Evolutionary conservation across 2,329 filamentous ascomycete species (phyloP).

Genomic region (Penicillium sp.): DNA sequence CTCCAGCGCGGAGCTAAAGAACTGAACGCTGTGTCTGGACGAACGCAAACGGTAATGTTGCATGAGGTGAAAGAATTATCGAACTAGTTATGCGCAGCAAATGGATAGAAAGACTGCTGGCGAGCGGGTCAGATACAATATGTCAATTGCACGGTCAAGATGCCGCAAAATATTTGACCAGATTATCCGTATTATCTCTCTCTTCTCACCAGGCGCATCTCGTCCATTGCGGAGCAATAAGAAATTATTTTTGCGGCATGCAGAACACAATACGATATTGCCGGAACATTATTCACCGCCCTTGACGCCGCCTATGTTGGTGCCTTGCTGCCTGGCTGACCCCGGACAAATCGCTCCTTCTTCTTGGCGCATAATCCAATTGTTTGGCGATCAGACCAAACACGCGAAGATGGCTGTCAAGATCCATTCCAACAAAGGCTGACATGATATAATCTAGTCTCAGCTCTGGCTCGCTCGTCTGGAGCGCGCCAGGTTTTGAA

Average conservation of each 20-base stretch:
- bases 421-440: neutral
- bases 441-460: slow-evolving; percentile 5
- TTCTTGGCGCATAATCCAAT: neutral
- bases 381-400: neutral
- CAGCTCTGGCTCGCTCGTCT: slow-evolving; percentile 8
- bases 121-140: neutral
- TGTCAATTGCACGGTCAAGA: neutral
- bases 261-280: slow-evolving; percentile 3
- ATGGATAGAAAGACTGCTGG: neutral
- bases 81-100: neutral
- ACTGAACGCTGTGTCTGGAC: neutral
- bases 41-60: slow-evolving; percentile 8
- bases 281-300: slow-evolving; percentile 13
- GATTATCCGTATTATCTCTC: neutral
- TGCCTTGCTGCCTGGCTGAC: neutral
- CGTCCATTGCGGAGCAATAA: neutral
- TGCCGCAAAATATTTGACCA: neutral
- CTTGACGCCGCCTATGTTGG: neutral
- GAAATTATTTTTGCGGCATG: slow-evolving; percentile 5
- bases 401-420: neutral
- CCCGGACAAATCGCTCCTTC: neutral
- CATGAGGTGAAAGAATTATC: neutral
- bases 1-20: slow-evolving; percentile 1
- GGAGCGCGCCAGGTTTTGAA: slow-evolving; percentile 19
- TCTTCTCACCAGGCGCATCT: neutral